Conservation (phyloP, 768 basidiomycete genomes). For the Strobilomyces confusus region DNA sequence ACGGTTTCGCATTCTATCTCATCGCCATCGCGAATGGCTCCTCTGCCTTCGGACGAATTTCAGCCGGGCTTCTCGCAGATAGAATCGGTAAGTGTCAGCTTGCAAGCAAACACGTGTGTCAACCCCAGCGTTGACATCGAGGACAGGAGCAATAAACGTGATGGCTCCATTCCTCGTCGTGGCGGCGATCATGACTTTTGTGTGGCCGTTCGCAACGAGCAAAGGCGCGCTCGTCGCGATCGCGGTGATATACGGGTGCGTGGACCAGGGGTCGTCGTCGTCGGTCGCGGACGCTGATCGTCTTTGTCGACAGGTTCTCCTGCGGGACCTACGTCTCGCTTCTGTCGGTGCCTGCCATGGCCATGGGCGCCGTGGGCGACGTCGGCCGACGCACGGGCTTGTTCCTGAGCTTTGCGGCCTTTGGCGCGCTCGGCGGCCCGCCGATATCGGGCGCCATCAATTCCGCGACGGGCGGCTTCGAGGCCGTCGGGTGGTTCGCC, state of each 20-base stretch:
- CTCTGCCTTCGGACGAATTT: constrained; percentile 58
- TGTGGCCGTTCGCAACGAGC: constrained; percentile 62
- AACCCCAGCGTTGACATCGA: background rate
- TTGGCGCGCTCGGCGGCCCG: constrained; percentile 65
- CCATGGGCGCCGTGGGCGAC: constrained; percentile 56
- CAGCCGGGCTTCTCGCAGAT: constrained; percentile 53
- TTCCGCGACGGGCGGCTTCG: constrained; percentile 44
- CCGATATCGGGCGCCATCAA: constrained; percentile 73
- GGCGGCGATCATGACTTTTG: constrained; percentile 57
- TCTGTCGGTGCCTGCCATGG: constrained; percentile 52
- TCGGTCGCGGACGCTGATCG: background rate
- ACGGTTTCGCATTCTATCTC: constrained; percentile 57
- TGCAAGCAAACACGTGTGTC: background rate
- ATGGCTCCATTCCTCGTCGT: constrained; percentile 60
- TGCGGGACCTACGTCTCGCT: constrained; percentile 63
- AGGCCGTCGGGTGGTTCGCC: constrained; percentile 39
- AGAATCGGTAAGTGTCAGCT: constrained; percentile 37
- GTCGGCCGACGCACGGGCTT: constrained; percentile 65
- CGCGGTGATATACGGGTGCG: constrained; percentile 62
- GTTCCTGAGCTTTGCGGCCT: constrained; percentile 53
- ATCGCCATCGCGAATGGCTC: constrained; percentile 65
- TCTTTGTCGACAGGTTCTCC: constrained; percentile 39
- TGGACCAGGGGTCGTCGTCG: background rate
- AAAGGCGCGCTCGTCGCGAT: constrained; percentile 47
- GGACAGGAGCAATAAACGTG: constrained; percentile 58